These are phyloP conservation scores for Phytophthora niederhauseri DNA, from an alignment of 352 stramenopile genomes.

Conservation along the genomic window DNA sequence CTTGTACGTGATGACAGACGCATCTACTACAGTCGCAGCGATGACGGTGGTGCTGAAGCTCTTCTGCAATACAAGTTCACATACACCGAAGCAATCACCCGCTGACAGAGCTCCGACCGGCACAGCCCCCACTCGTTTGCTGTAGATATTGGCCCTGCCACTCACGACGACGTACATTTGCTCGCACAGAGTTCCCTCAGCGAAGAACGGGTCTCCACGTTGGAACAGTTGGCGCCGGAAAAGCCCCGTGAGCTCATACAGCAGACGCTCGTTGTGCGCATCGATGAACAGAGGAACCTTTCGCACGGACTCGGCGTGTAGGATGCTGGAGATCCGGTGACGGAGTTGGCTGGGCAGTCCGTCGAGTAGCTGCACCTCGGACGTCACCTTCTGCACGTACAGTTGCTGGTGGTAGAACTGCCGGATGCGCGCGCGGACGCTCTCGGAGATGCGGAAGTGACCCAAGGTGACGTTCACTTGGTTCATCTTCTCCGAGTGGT, in stretches of 20 bases:
- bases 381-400: slow-evolving; percentile 76
- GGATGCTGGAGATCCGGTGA: slow-evolving; percentile 70
- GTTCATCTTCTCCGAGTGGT: slow-evolving; percentile 77
- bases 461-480: slow-evolving; percentile 66
- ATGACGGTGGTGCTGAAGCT: slow-evolving; percentile 58
- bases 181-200: slow-evolving; percentile 66
- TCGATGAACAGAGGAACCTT: slow-evolving; percentile 69
- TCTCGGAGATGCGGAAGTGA: slow-evolving; percentile 65
- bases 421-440: slow-evolving; percentile 61
- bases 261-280: slow-evolving; percentile 53
- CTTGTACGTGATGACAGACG: slow-evolving; percentile 52
- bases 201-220: slow-evolving; percentile 61
- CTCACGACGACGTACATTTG: slow-evolving; percentile 76
- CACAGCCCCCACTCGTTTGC: slow-evolving; percentile 38
- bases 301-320: slow-evolving; percentile 72
- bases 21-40: slow-evolving; percentile 57
- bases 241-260: slow-evolving; percentile 71
- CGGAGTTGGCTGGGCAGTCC: slow-evolving; percentile 61
- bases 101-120: slow-evolving; percentile 60
- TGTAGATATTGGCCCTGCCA: slow-evolving; percentile 66
- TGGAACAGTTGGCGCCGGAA: slow-evolving; percentile 74
- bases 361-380: slow-evolving; percentile 61
- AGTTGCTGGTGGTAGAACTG: slow-evolving; percentile 83
- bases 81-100: slow-evolving; percentile 67
- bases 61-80: slow-evolving; percentile 67